Base-by-base conservation (phyloP, 1,284 basidiomycete genomes). In the Cutaneotrichosporon dermatis region DNA sequence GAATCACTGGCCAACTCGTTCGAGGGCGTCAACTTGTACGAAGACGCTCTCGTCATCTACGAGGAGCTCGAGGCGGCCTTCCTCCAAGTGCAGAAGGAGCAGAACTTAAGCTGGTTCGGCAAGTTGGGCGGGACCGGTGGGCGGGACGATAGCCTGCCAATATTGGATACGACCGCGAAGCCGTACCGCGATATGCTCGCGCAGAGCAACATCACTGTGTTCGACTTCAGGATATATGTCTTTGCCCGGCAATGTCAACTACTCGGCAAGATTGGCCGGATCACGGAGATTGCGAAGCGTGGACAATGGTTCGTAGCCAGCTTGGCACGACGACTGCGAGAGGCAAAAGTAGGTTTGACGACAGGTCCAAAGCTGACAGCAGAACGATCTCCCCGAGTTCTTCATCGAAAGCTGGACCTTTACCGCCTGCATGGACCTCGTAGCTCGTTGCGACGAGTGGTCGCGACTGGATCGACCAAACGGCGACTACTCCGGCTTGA, bases 321-420 rank as follows among this genome's bases (percentile, higher is more conserved):
- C 36, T 56, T 76, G 56, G 69, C 73, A 0, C 60, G 71, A 35
- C 54, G 71, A 42, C 77, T 97, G 51, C 83, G 85, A 51, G 87
- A 88, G 64, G 83, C 87, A 37, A 84, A 89, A 82, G 92, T 92
- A 66, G 64, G 85, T 63, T 42, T 36, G 11, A 8, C 1, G 25
- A 10, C 10, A 33, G 40, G 36, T 53, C 48, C 46, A n/a, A 16
- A 46, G 36, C 58, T 55, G 42, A 41, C 13, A 59, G 49, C 10
- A 93, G 88, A 78, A 78, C 41, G 82, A 83, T 4, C 81, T 97
- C n/a, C 86, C 90, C 1, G 79, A 80, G 16, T 84, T 86, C 69
- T 96, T 96, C 70, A 82, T 97, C 43, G 91, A 97, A 74, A 88
- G 89, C 0, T 99, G 96, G 95, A 89, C 85, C 25, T 98, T 92